A percentile compares a stretch with the other conserved stretches of the same genome.
These are phyloP conservation scores for Ceratobasidium sp. DNA, from an alignment of 1,284 basidiomycete species.

Conservation along the genomic window DNA sequence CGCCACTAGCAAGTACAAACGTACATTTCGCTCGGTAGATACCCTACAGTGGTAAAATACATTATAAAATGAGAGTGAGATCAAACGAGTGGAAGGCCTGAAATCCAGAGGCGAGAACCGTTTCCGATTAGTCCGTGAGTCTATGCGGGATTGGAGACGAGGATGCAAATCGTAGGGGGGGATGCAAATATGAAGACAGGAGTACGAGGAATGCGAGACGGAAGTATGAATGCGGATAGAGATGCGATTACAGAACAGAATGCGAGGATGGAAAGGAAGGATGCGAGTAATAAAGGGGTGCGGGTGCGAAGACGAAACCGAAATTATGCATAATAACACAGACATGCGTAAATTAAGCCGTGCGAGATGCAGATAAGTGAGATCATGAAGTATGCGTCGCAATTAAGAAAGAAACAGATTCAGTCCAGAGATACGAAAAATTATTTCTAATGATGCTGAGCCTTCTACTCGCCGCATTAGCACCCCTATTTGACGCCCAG, in stretches of 20 bases:
- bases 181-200: conserved; percentile 2
- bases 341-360: conserved; percentile 6
- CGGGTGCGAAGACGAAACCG: too few species aligned
- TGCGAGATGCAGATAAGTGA: conserved; percentile 2
- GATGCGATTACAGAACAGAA: conserved; percentile 4
- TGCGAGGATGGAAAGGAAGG: neutral
- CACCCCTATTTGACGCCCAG: neutral
- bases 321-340: too few species aligned
- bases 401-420: conserved; percentile 26
- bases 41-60: neutral
- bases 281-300: too few species aligned
- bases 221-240: neutral
- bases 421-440: neutral
- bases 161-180: neutral
- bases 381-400: conserved; percentile 23
- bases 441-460: conserved; percentile 30
- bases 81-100: conserved; percentile 8
- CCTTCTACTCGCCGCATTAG: conserved; percentile 21
- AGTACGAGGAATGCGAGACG: conserved; percentile 1
- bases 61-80: conserved; percentile 31
- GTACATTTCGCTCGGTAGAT: too few species aligned
- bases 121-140: too few species aligned
- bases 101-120: conserved; percentile 1
- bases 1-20: too few species aligned
- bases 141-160: conserved; percentile 1